A percentile compares a stretch with the other conserved stretches of the same genome.
These are phyloP conservation scores for Spergularia bocconei DNA, from an alignment of 148 eudicot genomes.

Conservation along the genomic window DNA sequence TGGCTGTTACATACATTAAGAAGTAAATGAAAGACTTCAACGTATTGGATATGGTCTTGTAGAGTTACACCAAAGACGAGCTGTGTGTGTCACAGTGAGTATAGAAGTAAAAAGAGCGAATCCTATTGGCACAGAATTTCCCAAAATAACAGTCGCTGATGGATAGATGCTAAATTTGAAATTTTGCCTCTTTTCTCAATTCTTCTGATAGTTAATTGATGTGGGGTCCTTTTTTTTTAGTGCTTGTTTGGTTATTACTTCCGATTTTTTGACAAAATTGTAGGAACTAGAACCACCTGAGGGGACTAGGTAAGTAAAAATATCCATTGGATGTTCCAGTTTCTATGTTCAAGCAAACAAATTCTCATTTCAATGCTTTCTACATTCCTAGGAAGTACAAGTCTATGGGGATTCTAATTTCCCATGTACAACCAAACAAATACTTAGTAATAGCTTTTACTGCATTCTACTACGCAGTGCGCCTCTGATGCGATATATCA, in stretches of 20 bases:
- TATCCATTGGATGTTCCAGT: too few species aligned
- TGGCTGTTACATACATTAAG: neutral
- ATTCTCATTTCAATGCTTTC: too few species aligned
- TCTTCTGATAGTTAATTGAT: neutral
- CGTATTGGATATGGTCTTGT: neutral
- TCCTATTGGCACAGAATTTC: too few species aligned
- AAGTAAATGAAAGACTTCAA: neutral
- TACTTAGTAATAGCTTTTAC: neutral
- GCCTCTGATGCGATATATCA: neutral
- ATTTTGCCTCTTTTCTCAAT: neutral
- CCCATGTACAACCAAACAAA: too few species aligned
- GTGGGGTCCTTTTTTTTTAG: neutral
- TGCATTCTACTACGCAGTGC: neutral
- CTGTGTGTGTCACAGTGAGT: neutral
- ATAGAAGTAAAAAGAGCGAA: neutral
- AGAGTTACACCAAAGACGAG: neutral
- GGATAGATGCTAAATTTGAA: neutral
- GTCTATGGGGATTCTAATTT: too few species aligned
- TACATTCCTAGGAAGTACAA: too few species aligned
- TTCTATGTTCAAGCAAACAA: too few species aligned
- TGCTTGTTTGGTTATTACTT: too few species aligned
- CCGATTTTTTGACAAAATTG: too few species aligned
- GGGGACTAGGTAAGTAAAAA: too few species aligned
- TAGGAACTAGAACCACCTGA: too few species aligned
- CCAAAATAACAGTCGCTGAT: neutral